Base-by-base conservation (phyloP, 805 yeast species). In the Candida maris region DNA sequence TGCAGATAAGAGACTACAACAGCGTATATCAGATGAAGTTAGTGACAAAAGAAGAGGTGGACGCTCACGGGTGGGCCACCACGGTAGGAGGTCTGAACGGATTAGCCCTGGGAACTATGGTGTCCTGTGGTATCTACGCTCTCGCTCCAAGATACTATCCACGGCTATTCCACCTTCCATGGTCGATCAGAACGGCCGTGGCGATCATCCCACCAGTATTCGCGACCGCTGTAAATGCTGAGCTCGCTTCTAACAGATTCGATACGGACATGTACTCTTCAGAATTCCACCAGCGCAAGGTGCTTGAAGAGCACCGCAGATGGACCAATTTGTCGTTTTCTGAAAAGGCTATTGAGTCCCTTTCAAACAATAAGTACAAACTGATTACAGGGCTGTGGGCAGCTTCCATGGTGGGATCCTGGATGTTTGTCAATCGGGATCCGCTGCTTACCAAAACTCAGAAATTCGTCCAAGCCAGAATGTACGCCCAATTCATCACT, bases 401-500 rank as follows among this genome's bases (percentile, higher is more conserved):
- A 4, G 83, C 77, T 16, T 80, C 91, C 3, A 62, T 85, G 67
- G 84, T 71, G 48, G 95, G 88, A 1, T 81, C 94, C 4, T 86
- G 91, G 86, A 74, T 63, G 31, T 52, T 66, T 30, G 86, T 84
- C 35, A 79, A 84, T 64, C 75, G 72, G 49, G 95, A 86, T 58
- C 80, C 78, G 45, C 66, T 79, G 56, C 73, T 86, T 81, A 75
- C 85, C 37, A 73, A 70, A 45, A 64, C 93, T 4, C 95, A 86
- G 64, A 86, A 84, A 59, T 76, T 84, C 32, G 93, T 83, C 22
- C 89, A 82, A 57, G 94, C 94, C 21, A 79, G 95, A 74, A 85
- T 85, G 84, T 85, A 85, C 56, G 95, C 95, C 8, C 95, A 86
- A 61, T 85, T 82, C 46, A 62, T 84, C 37, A 83, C 95, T 2